A percentile compares a stretch with the other conserved stretches of the same genome.
Evolutionary conservation across 192 early-diverging fungal species (phyloP).

Genomic region (Haplosporangium gracile): DNA sequence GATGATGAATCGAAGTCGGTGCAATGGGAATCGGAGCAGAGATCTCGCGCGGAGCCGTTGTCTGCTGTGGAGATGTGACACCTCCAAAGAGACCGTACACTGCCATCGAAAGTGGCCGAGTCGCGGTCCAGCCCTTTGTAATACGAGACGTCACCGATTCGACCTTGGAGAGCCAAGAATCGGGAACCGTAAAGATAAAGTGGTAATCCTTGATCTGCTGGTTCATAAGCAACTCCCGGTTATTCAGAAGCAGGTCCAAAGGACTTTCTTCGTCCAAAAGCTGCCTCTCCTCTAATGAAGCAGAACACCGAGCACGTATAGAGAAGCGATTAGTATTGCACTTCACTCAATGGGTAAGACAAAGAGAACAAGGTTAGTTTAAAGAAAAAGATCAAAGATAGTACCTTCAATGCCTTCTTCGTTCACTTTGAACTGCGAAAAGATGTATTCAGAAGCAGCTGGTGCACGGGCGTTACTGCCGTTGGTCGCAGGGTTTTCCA

Average conservation of each 20-base stretch:
- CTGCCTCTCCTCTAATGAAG: conserved; percentile 35
- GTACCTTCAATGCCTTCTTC: conserved; percentile 42
- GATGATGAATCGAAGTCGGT: conserved; percentile 45
- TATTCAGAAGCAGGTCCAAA: conserved; percentile 32
- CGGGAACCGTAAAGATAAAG: conserved; percentile 48
- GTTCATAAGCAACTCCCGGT: conserved; percentile 38
- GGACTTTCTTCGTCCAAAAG: conserved; percentile 43
- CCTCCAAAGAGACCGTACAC: conserved; percentile 49
- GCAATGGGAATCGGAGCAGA: conserved; percentile 48
- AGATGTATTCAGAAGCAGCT: conserved; percentile 21
- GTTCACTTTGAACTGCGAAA: conserved; percentile 43
- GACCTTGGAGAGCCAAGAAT: conserved; percentile 52
- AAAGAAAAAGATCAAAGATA: background rate
- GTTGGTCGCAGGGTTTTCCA: conserved; percentile 12
- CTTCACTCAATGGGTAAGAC: background rate
- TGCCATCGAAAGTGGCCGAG: conserved; percentile 52
- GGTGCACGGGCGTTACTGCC: conserved; percentile 5
- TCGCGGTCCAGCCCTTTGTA: conserved; percentile 48
- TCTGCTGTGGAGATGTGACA: conserved; percentile 14
- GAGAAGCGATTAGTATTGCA: background rate
- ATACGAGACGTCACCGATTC: conserved; percentile 53
- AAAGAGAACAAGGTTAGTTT: background rate
- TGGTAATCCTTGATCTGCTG: conserved; percentile 53
- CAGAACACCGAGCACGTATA: background rate
- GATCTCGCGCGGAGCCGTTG: conserved; percentile 35